Conservation (phyloP, 1,284 basidiomycete species). For the Puccinia horiana region DNA sequence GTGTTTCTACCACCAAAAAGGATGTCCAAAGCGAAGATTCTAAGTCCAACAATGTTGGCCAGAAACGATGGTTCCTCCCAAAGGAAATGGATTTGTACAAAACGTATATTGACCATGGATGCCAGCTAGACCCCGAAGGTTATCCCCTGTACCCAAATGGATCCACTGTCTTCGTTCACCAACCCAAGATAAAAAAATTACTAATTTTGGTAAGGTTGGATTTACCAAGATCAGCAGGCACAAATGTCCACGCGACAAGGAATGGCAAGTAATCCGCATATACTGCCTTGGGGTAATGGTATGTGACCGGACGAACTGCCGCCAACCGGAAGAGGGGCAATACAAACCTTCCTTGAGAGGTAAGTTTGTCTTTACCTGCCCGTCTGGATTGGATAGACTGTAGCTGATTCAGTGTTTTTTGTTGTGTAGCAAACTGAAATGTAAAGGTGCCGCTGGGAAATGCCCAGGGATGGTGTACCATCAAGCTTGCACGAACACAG, state of each 20-base stretch:
- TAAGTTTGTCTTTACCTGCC: background rate
- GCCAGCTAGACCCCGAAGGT: background rate
- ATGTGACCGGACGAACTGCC: background rate
- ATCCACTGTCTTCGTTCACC: background rate
- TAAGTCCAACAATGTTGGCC: no score
- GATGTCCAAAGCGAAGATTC: no score
- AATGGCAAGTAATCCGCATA: background rate
- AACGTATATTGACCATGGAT: constrained; percentile 2
- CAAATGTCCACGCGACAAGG: background rate
- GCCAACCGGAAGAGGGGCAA: background rate
- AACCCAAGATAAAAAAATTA: background rate
- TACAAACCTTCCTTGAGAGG: background rate
- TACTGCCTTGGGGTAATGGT: constrained; percentile 8
- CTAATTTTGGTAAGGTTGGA: background rate
- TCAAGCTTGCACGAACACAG: constrained; percentile 2
- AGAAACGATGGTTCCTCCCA: no score
- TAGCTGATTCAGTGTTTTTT: background rate
- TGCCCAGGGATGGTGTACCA: background rate
- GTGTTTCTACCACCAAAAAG: no score
- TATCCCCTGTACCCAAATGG: constrained; percentile 21
- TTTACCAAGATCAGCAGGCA: background rate
- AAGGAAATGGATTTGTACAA: no score
- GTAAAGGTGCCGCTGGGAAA: background rate
- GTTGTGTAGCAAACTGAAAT: background rate
- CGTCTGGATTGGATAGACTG: background rate